Conservation (phyloP, 2,329 filamentous ascomycete genomes). For the Macrophomina tecta region DNA sequence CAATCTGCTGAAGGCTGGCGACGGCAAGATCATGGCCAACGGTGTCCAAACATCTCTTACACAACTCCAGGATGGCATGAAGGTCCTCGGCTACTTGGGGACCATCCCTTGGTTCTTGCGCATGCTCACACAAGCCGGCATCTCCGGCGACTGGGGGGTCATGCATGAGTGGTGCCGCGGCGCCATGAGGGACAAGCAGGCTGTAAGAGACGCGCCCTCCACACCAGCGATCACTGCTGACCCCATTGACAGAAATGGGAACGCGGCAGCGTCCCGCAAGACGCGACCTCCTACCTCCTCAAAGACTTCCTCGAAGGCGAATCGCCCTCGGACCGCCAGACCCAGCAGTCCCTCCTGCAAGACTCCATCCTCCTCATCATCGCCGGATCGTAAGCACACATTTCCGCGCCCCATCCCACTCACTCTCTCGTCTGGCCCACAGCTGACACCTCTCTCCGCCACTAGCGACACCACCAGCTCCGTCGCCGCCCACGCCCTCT, state of each 20-base stretch:
- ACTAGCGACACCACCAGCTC: constrained; percentile 15
- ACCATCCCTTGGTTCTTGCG: constrained; percentile 47
- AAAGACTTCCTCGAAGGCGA: constrained; percentile 48
- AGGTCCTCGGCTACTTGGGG: constrained; percentile 40
- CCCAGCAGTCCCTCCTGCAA: constrained; percentile 36
- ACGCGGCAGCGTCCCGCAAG: constrained; percentile 38
- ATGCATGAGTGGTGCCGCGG: constrained; percentile 12
- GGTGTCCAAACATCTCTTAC: neutral
- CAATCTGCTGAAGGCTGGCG: constrained; percentile 41
- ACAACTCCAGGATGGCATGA: constrained; percentile 44
- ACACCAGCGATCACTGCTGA: neutral
- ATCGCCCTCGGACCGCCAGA: constrained; percentile 39
- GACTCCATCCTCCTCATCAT: constrained; percentile 44
- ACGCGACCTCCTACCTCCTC: constrained; percentile 50
- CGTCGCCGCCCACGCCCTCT: constrained; percentile 10
- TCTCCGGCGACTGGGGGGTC: neutral
- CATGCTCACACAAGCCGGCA: constrained; percentile 32
- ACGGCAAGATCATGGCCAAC: constrained; percentile 38
- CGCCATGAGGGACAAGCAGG: constrained; percentile 14
- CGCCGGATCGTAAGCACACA: constrained; percentile 33
- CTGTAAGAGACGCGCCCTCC: neutral
- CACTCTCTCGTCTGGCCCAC: neutral
- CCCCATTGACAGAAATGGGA: constrained; percentile 11
- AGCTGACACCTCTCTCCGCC: neutral
- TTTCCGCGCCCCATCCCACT: neutral